Evolutionary conservation across 495 filamentous ascomycete genomes (phyloP).

Genomic region (Daldinia decipiens): DNA sequence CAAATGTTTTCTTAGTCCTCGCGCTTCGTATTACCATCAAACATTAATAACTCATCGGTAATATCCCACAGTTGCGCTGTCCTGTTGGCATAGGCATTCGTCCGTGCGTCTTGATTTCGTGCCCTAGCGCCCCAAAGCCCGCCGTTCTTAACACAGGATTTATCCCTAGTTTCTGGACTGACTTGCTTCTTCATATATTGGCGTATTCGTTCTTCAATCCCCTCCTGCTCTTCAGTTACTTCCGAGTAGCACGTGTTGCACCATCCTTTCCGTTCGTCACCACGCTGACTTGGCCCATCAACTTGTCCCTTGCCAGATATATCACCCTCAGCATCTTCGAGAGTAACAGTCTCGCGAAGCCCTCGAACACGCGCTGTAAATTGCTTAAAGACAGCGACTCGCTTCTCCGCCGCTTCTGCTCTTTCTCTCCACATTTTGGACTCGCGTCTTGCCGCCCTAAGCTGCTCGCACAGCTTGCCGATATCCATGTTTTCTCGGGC

Average conservation of each 20-base stretch:
- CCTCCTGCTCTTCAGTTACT: slow-evolving; percentile 32
- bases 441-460: slow-evolving; percentile 57
- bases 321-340: slow-evolving; percentile 7
- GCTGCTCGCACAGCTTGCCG: slow-evolving; percentile 55
- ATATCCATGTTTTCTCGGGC: slow-evolving; percentile 52
- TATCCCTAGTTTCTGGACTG: neutral
- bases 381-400: slow-evolving; percentile 52
- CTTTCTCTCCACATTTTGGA: slow-evolving; percentile 59
- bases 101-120: neutral
- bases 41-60: slow-evolving; percentile 31
- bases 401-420: slow-evolving; percentile 62
- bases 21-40: slow-evolving; percentile 11
- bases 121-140: neutral
- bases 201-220: slow-evolving; percentile 30
- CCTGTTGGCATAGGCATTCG: neutral
- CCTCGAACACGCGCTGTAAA: slow-evolving; percentile 45
- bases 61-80: slow-evolving; percentile 38
- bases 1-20: neutral
- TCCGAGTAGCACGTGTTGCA: slow-evolving; percentile 8
- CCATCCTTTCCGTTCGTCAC: neutral
- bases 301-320: slow-evolving; percentile 14
- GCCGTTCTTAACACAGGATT: neutral
- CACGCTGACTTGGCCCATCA: slow-evolving; percentile 13
- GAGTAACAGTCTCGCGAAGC: slow-evolving; percentile 22
- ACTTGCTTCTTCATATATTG: slow-evolving; percentile 5